Base-by-base conservation (phyloP, 495 filamentous ascomycete species). In the Tuber umbilicatum region DNA sequence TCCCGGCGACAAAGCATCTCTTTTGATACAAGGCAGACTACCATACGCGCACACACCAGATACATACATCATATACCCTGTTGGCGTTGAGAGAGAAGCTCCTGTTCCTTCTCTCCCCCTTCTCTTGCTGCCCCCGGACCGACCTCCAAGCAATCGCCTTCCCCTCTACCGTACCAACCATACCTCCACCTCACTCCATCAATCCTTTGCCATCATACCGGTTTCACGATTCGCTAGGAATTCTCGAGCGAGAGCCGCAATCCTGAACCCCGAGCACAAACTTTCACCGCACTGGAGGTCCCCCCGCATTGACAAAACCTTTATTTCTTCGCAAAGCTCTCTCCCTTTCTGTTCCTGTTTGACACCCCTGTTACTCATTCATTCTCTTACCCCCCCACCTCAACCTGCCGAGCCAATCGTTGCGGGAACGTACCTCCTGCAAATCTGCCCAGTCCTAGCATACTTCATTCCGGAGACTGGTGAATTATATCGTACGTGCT, bases 1-100 rank as follows among this genome's bases (percentile, higher is more conserved):
- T 0, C 27, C 55, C 14, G 27, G 55, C 55, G 55, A 64, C 55
- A 17, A 1, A 64, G 55, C n/a, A 35, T 31, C 55, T 31, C 55
- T 35, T 31, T 64, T 35, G 27, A 64, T 64, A 64, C 55, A 64
- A 64, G 55, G 55, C 55, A 64, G 55, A 64, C 55, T 60, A 27
- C 47, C 39, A 7, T 39, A 64, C 16, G 17, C 55, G 17, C 55
- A 35, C n/a, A 31, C 55, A 27, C n/a, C 50, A 60, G 6, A 64
- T 27, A 64, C 55, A 27, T 27, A 55, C 50, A 55, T 55, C 23
- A 55, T 55, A 35, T 4, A 31, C 55, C 21, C 31, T 35, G 14
- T 31, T 64, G 55, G 27, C 17, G 55, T 5, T 2, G 55, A 17
- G 55, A 35, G 16, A 19, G 27, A 64, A 16, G 27, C 55, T 35